phyloP scores from a whole-genome alignment of 2,329 filamentous ascomycete genomes.

The Phoma herbarum region DNA sequence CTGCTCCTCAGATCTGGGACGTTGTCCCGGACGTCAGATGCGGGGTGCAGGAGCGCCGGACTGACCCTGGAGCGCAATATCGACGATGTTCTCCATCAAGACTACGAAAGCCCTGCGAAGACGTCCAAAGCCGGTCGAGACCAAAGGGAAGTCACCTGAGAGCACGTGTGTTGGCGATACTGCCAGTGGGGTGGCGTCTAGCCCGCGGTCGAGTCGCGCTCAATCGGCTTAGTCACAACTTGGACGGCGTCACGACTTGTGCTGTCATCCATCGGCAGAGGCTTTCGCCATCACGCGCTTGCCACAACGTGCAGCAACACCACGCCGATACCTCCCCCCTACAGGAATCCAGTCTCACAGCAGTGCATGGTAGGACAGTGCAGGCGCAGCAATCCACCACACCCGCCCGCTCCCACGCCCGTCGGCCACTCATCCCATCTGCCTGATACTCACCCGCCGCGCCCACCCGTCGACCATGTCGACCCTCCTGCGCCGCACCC shows the following conservation, averaged over 20 bases:
- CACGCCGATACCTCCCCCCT: not conserved
- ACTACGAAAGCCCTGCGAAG: no score
- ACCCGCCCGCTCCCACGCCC: not conserved
- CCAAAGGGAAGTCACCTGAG: not conserved
- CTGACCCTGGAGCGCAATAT: not conserved
- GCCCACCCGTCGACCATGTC: conserved; percentile 64
- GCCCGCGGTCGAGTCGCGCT: conserved; percentile 10
- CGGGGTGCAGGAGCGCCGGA: not conserved
- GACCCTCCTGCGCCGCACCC: conserved; percentile 68
- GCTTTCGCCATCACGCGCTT: conserved; percentile 22
- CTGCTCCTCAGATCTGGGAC: not conserved
- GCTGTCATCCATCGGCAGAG: conserved; percentile 13
- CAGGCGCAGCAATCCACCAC: conserved; percentile 1
- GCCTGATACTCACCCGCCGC: conserved; percentile 9
- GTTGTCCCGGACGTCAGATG: not conserved
- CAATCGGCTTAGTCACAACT: conserved; percentile 15
- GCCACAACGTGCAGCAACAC: conserved; percentile 15
- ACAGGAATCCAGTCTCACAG: not conserved
- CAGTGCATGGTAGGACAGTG: conserved; percentile 10
- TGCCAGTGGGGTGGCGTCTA: not conserved
- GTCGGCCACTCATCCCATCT: conserved; percentile 19
- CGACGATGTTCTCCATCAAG: no score
- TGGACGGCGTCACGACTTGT: conserved; percentile 19
- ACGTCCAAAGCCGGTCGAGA: not conserved
- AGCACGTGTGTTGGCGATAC: not conserved